Conservation (phyloP, 202 grass and related monocot species). For the Panicum virgatum region DNA sequence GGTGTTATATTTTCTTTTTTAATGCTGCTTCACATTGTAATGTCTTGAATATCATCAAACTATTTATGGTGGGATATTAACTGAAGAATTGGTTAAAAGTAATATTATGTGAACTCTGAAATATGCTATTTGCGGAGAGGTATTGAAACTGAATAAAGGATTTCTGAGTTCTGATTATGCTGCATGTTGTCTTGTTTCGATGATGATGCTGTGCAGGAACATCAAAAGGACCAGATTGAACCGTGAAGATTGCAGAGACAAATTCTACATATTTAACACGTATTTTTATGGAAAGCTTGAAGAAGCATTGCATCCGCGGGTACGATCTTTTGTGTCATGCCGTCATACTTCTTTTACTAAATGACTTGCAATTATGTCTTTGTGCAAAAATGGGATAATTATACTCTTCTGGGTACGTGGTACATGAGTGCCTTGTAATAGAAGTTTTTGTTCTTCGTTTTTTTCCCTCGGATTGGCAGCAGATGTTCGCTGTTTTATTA, state of each 20-base stretch:
- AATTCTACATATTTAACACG: slow-evolving; percentile 88
- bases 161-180: slow-evolving; percentile 27
- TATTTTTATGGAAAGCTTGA: slow-evolving; percentile 94
- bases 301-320: slow-evolving; percentile 60
- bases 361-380: slow-evolving; percentile 20
- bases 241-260: slow-evolving; percentile 36
- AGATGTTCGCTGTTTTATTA: background rate
- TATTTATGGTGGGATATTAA: background rate
- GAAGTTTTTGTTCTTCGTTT: background rate
- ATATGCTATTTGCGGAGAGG: slow-evolving; percentile 12
- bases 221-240: slow-evolving; percentile 49
- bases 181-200: slow-evolving; percentile 15
- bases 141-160: background rate
- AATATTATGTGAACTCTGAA: slow-evolving; percentile 21
- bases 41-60: background rate
- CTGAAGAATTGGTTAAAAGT: slow-evolving; percentile 26
- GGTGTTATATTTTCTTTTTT: slow-evolving; percentile 23
- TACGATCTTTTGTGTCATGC: slow-evolving; percentile 37
- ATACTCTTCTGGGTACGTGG: background rate
- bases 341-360: slow-evolving; percentile 16
- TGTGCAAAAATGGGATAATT: background rate
- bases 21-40: slow-evolving; percentile 3
- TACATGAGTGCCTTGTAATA: slow-evolving; percentile 25
- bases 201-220: slow-evolving; percentile 62
- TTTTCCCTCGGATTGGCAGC: no score